These are phyloP conservation scores for Podosphaera xanthii DNA, from an alignment of 2,329 filamentous ascomycete species.

Conservation along the genomic window DNA sequence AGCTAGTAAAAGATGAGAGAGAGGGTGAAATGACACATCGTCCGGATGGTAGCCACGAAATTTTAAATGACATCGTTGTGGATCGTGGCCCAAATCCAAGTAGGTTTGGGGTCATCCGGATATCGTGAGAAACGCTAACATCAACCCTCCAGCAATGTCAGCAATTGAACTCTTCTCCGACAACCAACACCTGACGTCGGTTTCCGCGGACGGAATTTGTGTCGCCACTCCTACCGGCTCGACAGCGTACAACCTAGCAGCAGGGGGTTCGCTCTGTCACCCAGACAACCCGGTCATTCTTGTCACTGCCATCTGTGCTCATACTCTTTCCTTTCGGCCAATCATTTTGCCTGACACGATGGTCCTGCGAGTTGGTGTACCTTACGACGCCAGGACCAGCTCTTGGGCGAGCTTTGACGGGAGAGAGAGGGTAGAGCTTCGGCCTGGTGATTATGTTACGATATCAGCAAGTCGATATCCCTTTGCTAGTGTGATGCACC, in stretches of 20 bases:
- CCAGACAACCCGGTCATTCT: conserved; percentile 93
- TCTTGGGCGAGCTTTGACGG: conserved; percentile 98
- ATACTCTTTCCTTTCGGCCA: conserved; percentile 87
- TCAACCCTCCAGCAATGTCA: conserved; percentile 45
- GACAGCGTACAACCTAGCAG: conserved; percentile 86
- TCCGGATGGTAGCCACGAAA: conserved; percentile 68
- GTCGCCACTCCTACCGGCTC: conserved; percentile 87
- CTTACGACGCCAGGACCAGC: conserved; percentile 69
- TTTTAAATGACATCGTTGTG: conserved; percentile 90
- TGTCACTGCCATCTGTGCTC: conserved; percentile 80
- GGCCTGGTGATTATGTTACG: conserved; percentile 63
- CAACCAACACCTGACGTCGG: conserved; percentile 75
- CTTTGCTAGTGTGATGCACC: conserved; percentile 53
- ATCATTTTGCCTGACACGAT: conserved; percentile 94
- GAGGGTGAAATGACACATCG: conserved; percentile 68
- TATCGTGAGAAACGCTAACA: conserved; percentile 2
- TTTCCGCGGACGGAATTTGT: conserved; percentile 81
- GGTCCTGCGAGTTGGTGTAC: conserved; percentile 78
- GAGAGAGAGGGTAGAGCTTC: conserved; percentile 60
- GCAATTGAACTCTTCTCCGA: conserved; percentile 82
- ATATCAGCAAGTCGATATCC: conserved; percentile 62
- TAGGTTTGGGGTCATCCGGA: conserved; percentile 23
- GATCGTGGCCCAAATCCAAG: conserved; percentile 85
- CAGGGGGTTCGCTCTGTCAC: conserved; percentile 85
- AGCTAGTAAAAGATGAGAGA: conserved; percentile 66